Conservation (phyloP, 306 rosid species). For the Albizia julibrissin region DNA sequence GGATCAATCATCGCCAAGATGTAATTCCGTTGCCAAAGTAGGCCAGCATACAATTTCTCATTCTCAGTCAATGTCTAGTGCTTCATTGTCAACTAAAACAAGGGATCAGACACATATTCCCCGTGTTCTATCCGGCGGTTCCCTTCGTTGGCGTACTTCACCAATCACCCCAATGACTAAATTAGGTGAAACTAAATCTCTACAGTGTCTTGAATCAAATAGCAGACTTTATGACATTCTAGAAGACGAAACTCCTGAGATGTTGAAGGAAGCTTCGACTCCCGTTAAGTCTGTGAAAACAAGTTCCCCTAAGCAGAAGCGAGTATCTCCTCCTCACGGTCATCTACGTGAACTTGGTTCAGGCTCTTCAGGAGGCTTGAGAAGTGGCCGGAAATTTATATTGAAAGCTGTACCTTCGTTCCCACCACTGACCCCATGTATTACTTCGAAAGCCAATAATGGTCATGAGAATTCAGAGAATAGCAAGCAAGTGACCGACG, state of each 20-base stretch:
- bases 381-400: constrained; percentile 48
- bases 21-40: constrained; percentile 4
- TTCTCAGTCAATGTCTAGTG: constrained; percentile 10
- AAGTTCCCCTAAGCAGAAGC: constrained; percentile 67
- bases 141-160: constrained; percentile 38
- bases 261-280: constrained; percentile 50
- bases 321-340: constrained; percentile 69
- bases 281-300: constrained; percentile 47
- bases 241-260: constrained; percentile 64
- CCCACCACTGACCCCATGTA: constrained; percentile 55
- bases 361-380: constrained; percentile 46
- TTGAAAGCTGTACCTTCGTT: constrained; percentile 51
- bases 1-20: constrained; percentile 33
- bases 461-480: constrained; percentile 15
- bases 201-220: constrained; percentile 26
- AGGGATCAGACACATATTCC: constrained; percentile 27
- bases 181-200: constrained; percentile 30
- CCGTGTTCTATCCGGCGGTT: constrained; percentile 27
- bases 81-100: constrained; percentile 35
- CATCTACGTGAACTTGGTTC: constrained; percentile 38
- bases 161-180: constrained; percentile 43
- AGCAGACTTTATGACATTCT: constrained; percentile 38
- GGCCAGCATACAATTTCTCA: constrained; percentile 32
- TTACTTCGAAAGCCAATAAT: constrained; percentile 29
- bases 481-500: constrained; percentile 17